Percentiles rank a stretch among this genome's conserved stretches.
Conservation (phyloP, 345 rosid species). For the Physaria fendleri region DNA sequence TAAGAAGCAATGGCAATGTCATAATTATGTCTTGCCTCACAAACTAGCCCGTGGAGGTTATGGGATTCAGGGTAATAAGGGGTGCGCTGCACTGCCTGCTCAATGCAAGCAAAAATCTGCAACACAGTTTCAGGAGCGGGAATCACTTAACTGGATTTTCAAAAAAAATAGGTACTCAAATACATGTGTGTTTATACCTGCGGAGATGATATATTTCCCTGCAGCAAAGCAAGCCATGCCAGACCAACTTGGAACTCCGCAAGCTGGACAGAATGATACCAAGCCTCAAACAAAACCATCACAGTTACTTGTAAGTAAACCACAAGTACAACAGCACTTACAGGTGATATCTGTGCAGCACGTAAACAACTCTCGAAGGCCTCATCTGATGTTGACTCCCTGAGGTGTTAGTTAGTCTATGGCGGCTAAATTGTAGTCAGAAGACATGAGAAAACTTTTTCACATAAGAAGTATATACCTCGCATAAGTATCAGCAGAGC, state of each 20-base stretch:
- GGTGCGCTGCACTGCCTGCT: constrained; percentile 81
- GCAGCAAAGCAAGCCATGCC: constrained; percentile 63
- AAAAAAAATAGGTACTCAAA: not conserved
- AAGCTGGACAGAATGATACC: constrained; percentile 46
- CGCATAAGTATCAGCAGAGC: constrained; percentile 68
- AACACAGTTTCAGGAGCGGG: constrained; percentile 10
- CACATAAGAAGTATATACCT: constrained; percentile 40
- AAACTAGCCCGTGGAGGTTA: constrained; percentile 74
- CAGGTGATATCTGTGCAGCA: constrained; percentile 86
- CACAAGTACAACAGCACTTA: constrained; percentile 30
- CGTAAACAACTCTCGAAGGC: constrained; percentile 90
- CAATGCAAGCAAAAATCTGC: constrained; percentile 83
- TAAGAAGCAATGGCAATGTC: constrained; percentile 57
- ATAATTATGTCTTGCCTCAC: constrained; percentile 71
- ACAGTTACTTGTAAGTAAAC: not conserved
- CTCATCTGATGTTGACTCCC: constrained; percentile 58
- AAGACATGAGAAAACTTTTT: not conserved
- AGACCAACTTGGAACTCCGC: constrained; percentile 94
- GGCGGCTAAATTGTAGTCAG: not conserved
- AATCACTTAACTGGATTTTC: not conserved
- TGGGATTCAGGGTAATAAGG: constrained; percentile 81
- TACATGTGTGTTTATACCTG: constrained; percentile 43
- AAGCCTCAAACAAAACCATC: constrained; percentile 16
- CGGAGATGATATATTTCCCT: constrained; percentile 67
- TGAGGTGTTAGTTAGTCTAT: constrained; percentile 30